Base-by-base conservation (phyloP, 257 asterid species). In the Plantago elongata region DNA sequence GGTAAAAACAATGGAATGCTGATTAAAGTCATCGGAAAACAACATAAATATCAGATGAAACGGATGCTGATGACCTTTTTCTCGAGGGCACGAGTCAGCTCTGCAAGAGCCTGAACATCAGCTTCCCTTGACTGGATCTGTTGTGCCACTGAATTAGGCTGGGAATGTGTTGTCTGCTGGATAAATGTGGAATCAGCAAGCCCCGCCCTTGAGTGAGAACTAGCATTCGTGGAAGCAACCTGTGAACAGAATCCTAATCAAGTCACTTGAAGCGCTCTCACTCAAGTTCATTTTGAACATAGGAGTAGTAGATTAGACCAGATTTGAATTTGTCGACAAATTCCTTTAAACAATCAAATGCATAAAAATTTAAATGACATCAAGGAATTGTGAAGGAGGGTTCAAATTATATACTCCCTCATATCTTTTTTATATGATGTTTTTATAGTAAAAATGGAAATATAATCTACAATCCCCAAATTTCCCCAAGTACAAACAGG, bases 41-140 rank as follows among this genome's bases (percentile, higher is more conserved):
- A 57, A 42, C 38, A 70, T 15, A 22, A 15, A 42, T 16, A 37
- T 54, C 13, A 48, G 49, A 60, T 46, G 37, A 12, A 43, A 38
- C 11, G 63, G 64, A 71, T 46, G 72, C 42, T 34, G 45, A 37
- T 64, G 63, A 92, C 96, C 99, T 89, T 92, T 77, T 89, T 89
- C 57, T 92, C 94, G 44, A 92, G 97, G 46, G 93, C 88, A 74
- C 95, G 84, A 60, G 85, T 81, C 71, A 92, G 74, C 65, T 86
- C 79, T 12, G 93, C 82, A 61, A 92, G 87, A 68, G 93, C 99
- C 75, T 76, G 87, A 63, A 83, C 75, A 79, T 89, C 99, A 58
- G 95, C 99, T 77, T 89, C 99, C 75, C 80, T 92, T n/a, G 96
- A 85, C 55, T 83, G 95, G 73, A 72, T 72, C 75, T 77, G 87